Evolutionary conservation across 108 stramenopile genomes (phyloP), one percentile per base, ranked within the genome.

Genomic region (Discostella stelligeroides): DNA sequence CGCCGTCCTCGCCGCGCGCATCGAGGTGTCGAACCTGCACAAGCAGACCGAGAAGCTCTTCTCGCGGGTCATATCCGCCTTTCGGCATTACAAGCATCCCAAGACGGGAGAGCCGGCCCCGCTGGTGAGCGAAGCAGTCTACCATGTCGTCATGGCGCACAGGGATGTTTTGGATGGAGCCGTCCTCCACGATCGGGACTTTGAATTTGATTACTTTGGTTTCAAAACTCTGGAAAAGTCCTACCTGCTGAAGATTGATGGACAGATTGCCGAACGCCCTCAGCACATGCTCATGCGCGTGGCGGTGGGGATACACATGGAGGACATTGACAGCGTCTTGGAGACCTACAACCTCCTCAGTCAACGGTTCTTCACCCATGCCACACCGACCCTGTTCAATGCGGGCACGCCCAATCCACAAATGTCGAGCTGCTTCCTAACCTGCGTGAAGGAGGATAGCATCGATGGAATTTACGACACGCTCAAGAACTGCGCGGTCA

Each of bases 401-500:
- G 98, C 98, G 20, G 99, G 98, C 8, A 97, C 98, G 27, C 87
- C 84, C 64, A 92, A 86, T 55, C 94, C 99, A 10, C 99, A 99
- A 87, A 94, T 99, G 98, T 95, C 93, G 46, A 91, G 90, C 23
- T 99, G 99, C 82, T 98, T 98, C 78, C 82, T 99, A 27, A 74
- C 98, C 43, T 80, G 86, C 55, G 97, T 95, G 92, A 98, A 97
- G 89, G 97, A 86, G 13, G 98, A 99, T 79, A 92, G 90, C 68
- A 99, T 99, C 78, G 95, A 95, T 61, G 99, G 99, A 1, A 99
- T 99, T 71, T 99, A 98, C 82, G 97, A 98, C 82, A 98, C 99
- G 1, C 89, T 99, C 75, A 98, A 98, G 89, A 87, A 93, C 64
- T 99, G 97, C 76, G 99, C 99, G 40, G 73, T 96, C 68, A 99